These are phyloP conservation scores for Talaromyces sp. DNA, from an alignment of 2,329 filamentous ascomycete species.

Conservation along the genomic window DNA sequence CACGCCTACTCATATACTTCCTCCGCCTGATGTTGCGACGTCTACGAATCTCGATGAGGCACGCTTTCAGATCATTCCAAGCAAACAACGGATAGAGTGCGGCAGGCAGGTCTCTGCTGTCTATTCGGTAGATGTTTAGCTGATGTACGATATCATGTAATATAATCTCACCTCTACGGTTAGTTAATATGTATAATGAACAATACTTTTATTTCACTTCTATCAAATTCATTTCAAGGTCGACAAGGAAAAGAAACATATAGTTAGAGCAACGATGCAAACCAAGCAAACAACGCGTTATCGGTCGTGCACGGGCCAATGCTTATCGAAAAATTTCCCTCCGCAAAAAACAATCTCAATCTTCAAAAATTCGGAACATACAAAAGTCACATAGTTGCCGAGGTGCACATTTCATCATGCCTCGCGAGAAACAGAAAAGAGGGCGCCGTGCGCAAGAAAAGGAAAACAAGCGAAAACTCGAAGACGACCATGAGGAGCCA, in stretches of 20 bases:
- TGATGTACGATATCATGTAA: background rate
- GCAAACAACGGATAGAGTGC: slow-evolving; percentile 81
- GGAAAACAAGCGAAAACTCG: slow-evolving; percentile 36
- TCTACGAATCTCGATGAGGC: slow-evolving; percentile 62
- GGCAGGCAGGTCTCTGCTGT: slow-evolving; percentile 78
- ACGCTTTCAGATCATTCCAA: slow-evolving; percentile 77
- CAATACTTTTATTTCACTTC: too few species aligned
- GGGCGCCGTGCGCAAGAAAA: slow-evolving; percentile 45
- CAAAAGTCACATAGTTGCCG: background rate
- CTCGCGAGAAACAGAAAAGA: slow-evolving; percentile 47
- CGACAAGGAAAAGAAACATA: background rate
- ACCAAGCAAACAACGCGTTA: slow-evolving; percentile 30
- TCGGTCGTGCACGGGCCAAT: slow-evolving; percentile 33
- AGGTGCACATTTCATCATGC: slow-evolving; percentile 32
- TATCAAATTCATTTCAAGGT: background rate
- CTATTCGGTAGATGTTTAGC: slow-evolving; percentile 57
- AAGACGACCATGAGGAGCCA: slow-evolving; percentile 28
- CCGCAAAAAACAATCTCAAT: slow-evolving; percentile 5
- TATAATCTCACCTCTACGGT: slow-evolving; percentile 6
- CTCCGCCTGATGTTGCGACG: slow-evolving; percentile 63
- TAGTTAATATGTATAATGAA: background rate
- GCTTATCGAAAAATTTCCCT: slow-evolving; percentile 35
- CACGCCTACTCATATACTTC: slow-evolving; percentile 72
- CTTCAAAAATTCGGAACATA: background rate
- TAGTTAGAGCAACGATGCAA: background rate